Evolutionary conservation across 179 eudicot genomes (phyloP).

Genomic region (Pouteria campechiana): DNA sequence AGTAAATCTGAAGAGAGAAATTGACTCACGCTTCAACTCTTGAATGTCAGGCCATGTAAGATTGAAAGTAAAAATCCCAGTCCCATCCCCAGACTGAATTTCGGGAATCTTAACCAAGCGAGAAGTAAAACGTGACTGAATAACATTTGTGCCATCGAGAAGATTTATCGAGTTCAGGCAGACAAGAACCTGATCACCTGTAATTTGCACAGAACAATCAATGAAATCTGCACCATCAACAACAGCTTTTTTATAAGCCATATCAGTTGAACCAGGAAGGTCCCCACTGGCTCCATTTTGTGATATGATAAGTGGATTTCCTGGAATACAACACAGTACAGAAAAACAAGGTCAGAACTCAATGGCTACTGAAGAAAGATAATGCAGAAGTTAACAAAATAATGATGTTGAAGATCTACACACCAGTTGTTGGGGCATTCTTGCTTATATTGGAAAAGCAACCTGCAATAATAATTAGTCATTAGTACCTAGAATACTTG

Average conservation of each 20-base stretch:
- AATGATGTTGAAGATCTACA: slow-evolving; percentile 1
- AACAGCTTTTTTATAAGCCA: slow-evolving; percentile 59
- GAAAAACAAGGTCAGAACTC: slow-evolving; percentile 6
- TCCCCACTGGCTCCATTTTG: slow-evolving; percentile 85
- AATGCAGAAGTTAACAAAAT: background rate
- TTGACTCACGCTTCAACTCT: slow-evolving; percentile 53
- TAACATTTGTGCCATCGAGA: slow-evolving; percentile 40
- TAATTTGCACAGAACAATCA: slow-evolving; percentile 86
- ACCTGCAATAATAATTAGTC: slow-evolving; percentile 34
- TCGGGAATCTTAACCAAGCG: slow-evolving; percentile 25
- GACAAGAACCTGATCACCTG: slow-evolving; percentile 64
- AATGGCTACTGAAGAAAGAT: background rate
- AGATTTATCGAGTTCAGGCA: slow-evolving; percentile 75
- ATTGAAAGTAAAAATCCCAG: slow-evolving; percentile 70
- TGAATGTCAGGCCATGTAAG: slow-evolving; percentile 69
- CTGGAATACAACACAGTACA: slow-evolving; percentile 24
- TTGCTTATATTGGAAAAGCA: slow-evolving; percentile 71
- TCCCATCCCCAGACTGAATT: slow-evolving; percentile 39
- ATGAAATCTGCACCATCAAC: slow-evolving; percentile 80
- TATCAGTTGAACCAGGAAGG: slow-evolving; percentile 83
- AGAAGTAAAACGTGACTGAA: slow-evolving; percentile 29
- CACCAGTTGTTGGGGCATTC: slow-evolving; percentile 42
- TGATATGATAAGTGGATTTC: slow-evolving; percentile 53
- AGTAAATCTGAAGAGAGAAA: background rate
- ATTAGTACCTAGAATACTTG: too few species aligned